Conservation (phyloP, 345 rosid genomes). For the Populus nigra region DNA sequence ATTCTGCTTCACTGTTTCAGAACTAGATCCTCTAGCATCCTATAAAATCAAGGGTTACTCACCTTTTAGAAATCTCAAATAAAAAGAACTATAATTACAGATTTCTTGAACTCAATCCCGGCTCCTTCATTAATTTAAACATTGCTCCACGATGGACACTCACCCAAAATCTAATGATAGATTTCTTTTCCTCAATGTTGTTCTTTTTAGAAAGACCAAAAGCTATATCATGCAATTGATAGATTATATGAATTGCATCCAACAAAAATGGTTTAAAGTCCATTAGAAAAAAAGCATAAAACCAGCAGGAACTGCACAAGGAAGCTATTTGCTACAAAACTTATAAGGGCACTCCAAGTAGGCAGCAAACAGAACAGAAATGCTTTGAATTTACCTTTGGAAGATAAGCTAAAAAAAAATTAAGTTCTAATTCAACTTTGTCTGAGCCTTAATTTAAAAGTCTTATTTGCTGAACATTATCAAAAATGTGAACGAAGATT, state of each 20-base stretch:
- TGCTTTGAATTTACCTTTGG: background rate
- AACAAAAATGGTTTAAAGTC: background rate
- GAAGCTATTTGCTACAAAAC: background rate
- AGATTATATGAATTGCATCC: background rate
- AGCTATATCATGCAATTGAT: background rate
- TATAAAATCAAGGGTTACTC: constrained; percentile 26
- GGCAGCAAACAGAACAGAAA: background rate
- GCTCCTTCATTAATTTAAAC: background rate
- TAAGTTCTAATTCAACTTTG: background rate
- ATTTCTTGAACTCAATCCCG: background rate
- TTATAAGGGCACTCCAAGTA: constrained; percentile 2
- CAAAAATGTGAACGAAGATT: background rate
- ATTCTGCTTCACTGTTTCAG: constrained; percentile 45
- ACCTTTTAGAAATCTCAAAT: background rate
- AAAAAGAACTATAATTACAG: background rate
- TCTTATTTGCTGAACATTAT: background rate
- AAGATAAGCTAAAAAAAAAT: background rate
- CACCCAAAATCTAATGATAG: background rate
- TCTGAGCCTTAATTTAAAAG: background rate
- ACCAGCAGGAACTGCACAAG: background rate
- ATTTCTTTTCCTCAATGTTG: background rate
- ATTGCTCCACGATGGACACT: background rate
- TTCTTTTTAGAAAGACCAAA: background rate
- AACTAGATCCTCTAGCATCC: constrained; percentile 57
- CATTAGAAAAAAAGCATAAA: constrained; percentile 6